Evolutionary conservation across 192 early-diverging fungal genomes (phyloP).

Genomic region (Umbelopsis ramanniana): DNA sequence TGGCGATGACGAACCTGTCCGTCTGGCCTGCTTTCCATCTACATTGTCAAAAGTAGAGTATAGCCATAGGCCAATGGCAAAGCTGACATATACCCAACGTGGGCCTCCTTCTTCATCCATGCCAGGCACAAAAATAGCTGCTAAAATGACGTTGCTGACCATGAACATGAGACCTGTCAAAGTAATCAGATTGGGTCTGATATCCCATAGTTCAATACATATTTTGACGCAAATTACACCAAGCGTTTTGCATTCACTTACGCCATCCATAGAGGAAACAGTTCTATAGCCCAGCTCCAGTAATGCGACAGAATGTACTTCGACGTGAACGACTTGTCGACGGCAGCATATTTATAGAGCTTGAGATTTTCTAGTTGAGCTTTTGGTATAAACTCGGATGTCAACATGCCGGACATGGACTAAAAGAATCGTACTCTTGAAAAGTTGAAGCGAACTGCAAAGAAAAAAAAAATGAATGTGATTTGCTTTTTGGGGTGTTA

Average conservation of each 20-base stretch:
- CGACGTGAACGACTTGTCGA: constrained; percentile 80
- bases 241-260: constrained; percentile 42
- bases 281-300: constrained; percentile 84
- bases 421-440: background rate
- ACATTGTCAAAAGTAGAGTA: constrained; percentile 91
- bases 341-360: constrained; percentile 85
- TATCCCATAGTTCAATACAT: background rate
- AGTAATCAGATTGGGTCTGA: constrained; percentile 88
- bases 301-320: constrained; percentile 81
- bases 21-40: constrained; percentile 93
- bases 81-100: constrained; percentile 81
- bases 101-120: constrained; percentile 65
- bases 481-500: constrained; percentile 14
- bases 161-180: constrained; percentile 83
- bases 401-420: background rate
- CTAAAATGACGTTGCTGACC: constrained; percentile 69
- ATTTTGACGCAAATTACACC: background rate
- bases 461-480: constrained; percentile 13
- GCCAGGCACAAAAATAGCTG: constrained; percentile 73
- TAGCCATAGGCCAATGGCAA: constrained; percentile 79
- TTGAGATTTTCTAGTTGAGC: constrained; percentile 62
- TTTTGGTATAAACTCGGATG: constrained; percentile 19
- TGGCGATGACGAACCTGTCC: constrained; percentile 84
- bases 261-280: constrained; percentile 89
- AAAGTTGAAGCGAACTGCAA: background rate